Percentiles rank a stretch among this genome's conserved stretches.
These are phyloP conservation scores for Naematelia aurantialba DNA, from an alignment of 768 basidiomycete species.

Conservation along the genomic window DNA sequence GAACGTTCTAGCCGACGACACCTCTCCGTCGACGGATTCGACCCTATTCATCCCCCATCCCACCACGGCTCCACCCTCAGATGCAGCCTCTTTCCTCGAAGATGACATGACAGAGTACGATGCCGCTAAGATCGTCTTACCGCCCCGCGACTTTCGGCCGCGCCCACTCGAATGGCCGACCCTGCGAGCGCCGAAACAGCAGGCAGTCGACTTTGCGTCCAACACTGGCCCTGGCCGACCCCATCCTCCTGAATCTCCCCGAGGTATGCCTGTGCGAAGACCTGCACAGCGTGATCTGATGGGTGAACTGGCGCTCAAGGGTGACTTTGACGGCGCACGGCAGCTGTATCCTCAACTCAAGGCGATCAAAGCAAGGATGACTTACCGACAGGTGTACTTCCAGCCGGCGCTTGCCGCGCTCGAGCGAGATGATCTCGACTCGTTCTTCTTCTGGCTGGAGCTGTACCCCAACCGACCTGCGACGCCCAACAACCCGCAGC, in stretches of 20 bases:
- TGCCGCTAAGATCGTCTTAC: constrained; percentile 16
- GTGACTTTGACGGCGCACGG: constrained; percentile 24
- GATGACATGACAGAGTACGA: constrained; percentile 26
- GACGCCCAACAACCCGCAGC: constrained; percentile 15
- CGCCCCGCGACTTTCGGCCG: constrained; percentile 5
- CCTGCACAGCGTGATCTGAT: constrained; percentile 26
- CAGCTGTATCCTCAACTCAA: constrained; percentile 25
- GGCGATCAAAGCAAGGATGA: constrained; percentile 15
- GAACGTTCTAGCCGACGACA: neutral
- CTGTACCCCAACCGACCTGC: constrained; percentile 40
- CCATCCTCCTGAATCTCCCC: neutral
- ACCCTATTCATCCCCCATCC: neutral
- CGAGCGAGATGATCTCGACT: constrained; percentile 1
- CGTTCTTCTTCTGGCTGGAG: constrained; percentile 32
- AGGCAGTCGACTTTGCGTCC: neutral
- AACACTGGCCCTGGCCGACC: neutral
- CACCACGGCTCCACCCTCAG: neutral
- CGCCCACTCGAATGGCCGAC: constrained; percentile 40
- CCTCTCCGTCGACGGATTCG: neutral
- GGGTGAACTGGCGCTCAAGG: constrained; percentile 14
- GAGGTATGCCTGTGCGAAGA: neutral
- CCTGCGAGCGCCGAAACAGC: constrained; percentile 2
- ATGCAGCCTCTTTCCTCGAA: constrained; percentile 28
- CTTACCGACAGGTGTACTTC: constrained; percentile 28
- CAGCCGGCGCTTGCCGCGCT: constrained; percentile 17